Evolutionary conservation across 2,329 filamentous ascomycete genomes (phyloP).

Genomic region (Gremmenia infestans): DNA sequence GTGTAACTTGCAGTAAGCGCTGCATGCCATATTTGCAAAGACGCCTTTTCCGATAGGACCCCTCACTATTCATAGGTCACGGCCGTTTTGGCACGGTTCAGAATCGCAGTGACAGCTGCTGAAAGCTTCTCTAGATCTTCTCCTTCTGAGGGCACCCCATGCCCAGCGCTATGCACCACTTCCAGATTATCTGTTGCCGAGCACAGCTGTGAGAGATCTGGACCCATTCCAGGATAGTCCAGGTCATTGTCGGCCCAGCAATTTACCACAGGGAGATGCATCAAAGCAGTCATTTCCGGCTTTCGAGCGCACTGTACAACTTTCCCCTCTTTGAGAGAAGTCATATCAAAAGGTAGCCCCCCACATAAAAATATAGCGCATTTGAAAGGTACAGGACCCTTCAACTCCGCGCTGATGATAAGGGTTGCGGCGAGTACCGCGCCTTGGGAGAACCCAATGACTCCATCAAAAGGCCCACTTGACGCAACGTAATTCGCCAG

Average conservation of each 20-base stretch:
- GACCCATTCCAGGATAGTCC: neutral
- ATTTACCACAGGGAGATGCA: neutral
- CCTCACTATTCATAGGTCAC: no score
- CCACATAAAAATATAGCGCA: neutral
- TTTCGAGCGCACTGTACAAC: neutral
- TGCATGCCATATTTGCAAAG: no score
- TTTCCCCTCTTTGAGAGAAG: no score
- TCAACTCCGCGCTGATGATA: neutral
- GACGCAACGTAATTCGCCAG: neutral
- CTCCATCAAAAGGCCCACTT: slow-evolving; percentile 22
- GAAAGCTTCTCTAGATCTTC: no score
- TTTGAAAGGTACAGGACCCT: neutral
- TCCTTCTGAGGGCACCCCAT: no score
- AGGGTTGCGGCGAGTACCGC: neutral
- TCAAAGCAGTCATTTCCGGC: neutral
- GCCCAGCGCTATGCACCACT: no score
- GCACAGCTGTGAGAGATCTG: neutral
- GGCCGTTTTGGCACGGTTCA: no score
- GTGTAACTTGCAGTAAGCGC: no score
- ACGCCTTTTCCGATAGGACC: no score
- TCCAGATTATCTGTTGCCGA: no score
- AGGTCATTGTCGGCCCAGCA: neutral
- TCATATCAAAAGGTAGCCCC: neutral
- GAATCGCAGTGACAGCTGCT: no score
- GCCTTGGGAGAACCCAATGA: slow-evolving; percentile 46